These are phyloP conservation scores for Colletotrichum neosansevieriae DNA, from an alignment of 2,329 filamentous ascomycete genomes.

Conservation along the genomic window DNA sequence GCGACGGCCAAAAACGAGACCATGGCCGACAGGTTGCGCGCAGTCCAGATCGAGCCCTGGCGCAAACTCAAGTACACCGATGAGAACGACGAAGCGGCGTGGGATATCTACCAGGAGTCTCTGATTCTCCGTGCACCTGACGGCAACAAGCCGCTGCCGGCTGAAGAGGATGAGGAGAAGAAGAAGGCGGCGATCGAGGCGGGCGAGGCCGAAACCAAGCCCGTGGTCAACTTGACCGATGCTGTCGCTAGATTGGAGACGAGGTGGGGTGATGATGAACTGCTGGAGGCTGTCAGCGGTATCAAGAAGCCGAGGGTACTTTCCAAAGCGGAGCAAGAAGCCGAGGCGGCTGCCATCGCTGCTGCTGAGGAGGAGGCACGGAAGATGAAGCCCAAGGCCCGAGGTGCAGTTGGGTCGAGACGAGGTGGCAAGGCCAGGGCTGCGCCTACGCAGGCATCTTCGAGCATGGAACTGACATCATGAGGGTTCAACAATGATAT, in stretches of 20 bases:
- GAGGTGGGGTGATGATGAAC: slow-evolving; percentile 58
- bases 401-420: slow-evolving; percentile 41
- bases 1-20: slow-evolving; percentile 75
- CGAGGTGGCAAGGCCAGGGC: slow-evolving; percentile 47
- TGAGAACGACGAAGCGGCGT: slow-evolving; percentile 81
- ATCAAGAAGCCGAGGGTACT: slow-evolving; percentile 50
- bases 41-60: slow-evolving; percentile 88
- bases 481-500: not conserved
- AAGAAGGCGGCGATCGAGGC: slow-evolving; percentile 42
- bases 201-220: slow-evolving; percentile 20
- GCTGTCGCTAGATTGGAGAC: slow-evolving; percentile 54
- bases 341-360: slow-evolving; percentile 43
- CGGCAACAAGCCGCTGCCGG: not conserved
- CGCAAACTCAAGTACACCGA: slow-evolving; percentile 82
- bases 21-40: slow-evolving; percentile 80
- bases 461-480: slow-evolving; percentile 40
- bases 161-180: slow-evolving; percentile 43
- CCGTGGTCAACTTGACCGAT: slow-evolving; percentile 47
- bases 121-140: slow-evolving; percentile 65
- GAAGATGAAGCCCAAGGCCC: slow-evolving; percentile 43
- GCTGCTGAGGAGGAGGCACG: slow-evolving; percentile 45
- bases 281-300: slow-evolving; percentile 61
- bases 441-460: slow-evolving; percentile 42
- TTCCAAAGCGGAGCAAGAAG: slow-evolving; percentile 46
- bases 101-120: slow-evolving; percentile 79